phyloP scores from a whole-genome alignment of 352 stramenopile species.

The Phytopythium vexans region DNA sequence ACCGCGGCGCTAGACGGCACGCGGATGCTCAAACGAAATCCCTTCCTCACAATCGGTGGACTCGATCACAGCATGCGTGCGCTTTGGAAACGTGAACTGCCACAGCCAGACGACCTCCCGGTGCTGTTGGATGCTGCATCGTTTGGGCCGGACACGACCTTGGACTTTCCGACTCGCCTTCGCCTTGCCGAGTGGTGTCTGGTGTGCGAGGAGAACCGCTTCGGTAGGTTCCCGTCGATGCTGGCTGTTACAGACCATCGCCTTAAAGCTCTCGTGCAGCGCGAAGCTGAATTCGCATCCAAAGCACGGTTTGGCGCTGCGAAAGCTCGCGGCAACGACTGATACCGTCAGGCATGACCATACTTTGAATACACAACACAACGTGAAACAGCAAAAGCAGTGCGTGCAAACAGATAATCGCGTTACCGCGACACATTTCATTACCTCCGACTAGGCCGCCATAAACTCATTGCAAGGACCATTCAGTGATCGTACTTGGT shows the following conservation, averaged over 20 bases:
- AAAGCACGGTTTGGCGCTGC: constrained; percentile 40
- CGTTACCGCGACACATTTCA: background rate
- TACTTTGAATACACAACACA: background rate
- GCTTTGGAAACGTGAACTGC: constrained; percentile 52
- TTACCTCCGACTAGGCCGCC: too few species aligned
- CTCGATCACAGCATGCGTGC: constrained; percentile 61
- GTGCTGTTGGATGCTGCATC: constrained; percentile 55
- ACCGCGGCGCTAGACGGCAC: constrained; percentile 53
- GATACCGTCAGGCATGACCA: background rate
- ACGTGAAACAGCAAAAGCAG: constrained; percentile 2
- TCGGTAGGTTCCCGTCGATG: constrained; percentile 31
- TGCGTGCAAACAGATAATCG: background rate
- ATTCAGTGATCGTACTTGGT: constrained; percentile 48
- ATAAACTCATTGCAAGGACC: background rate
- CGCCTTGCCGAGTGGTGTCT: constrained; percentile 56
- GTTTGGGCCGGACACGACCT: constrained; percentile 25
- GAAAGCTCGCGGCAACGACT: background rate
- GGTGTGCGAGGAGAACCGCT: constrained; percentile 51
- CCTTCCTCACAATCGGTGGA: constrained; percentile 67
- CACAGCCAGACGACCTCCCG: constrained; percentile 45
- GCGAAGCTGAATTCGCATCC: constrained; percentile 55
- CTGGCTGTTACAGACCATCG: constrained; percentile 36
- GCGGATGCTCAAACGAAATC: constrained; percentile 53
- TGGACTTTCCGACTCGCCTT: constrained; percentile 47
- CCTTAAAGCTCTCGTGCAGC: constrained; percentile 50